Evolutionary conservation across 345 rosid species (phyloP).

Genomic region (Acer yangbiense): DNA sequence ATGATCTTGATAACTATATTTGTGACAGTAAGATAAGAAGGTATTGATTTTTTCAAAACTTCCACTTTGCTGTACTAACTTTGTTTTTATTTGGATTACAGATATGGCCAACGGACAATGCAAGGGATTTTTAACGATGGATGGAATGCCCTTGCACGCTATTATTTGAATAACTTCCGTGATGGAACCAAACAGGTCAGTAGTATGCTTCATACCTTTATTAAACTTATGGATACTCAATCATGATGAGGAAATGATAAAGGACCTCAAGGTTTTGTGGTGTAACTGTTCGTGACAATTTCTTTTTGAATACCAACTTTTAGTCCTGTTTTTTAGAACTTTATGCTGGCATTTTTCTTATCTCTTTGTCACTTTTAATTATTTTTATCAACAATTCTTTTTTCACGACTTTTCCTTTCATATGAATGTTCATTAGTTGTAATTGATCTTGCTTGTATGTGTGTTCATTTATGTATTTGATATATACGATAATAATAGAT

Average conservation of each 20-base stretch:
- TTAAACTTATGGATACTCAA: slow-evolving; percentile 2
- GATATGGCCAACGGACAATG: slow-evolving; percentile 83
- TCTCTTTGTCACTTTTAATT: neutral
- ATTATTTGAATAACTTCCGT: slow-evolving; percentile 86
- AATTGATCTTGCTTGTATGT: neutral
- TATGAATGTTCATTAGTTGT: neutral
- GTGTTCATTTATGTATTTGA: neutral
- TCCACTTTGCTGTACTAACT: neutral
- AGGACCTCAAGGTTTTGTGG: neutral
- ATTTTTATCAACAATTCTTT: neutral
- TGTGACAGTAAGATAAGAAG: neutral
- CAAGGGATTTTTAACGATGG: slow-evolving; percentile 89
- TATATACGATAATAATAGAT: neutral
- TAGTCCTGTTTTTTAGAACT: neutral
- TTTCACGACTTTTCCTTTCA: neutral
- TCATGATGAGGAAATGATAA: neutral
- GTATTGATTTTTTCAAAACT: neutral
- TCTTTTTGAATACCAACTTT: neutral
- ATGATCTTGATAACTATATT: neutral
- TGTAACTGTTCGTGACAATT: neutral
- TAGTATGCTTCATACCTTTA: slow-evolving; percentile 2
- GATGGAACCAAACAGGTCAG: slow-evolving; percentile 94
- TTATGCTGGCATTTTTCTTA: neutral
- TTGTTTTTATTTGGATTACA: slow-evolving; percentile 31
- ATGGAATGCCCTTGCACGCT: slow-evolving; percentile 80